phyloP scores from a whole-genome alignment of 2,329 filamentous ascomycete genomes.

The Aspergillus sp. region DNA sequence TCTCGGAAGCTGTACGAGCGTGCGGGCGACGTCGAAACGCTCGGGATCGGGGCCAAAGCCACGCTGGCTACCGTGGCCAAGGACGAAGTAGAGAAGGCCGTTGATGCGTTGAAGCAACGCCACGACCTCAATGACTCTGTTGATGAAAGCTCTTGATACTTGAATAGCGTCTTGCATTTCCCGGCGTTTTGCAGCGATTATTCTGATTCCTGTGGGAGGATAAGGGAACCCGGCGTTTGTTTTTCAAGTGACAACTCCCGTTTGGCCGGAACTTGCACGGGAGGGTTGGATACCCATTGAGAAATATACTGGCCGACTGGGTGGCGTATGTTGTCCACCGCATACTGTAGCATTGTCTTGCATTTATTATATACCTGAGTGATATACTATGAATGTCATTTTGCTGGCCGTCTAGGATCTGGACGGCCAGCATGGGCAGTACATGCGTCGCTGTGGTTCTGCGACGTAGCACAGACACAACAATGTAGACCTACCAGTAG shows the following conservation, averaged over 20 bases:
- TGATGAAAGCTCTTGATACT: slow-evolving; percentile 22
- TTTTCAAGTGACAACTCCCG: slow-evolving; percentile 1
- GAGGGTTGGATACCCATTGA: not conserved
- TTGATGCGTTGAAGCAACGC: slow-evolving; percentile 47
- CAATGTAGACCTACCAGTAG: too few species aligned
- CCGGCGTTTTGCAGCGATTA: slow-evolving; percentile 25
- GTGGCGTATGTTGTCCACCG: not conserved
- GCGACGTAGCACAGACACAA: not conserved
- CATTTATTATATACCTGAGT: slow-evolving; percentile 1
- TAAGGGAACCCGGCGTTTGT: slow-evolving; percentile 20
- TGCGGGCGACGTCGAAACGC: slow-evolving; percentile 56
- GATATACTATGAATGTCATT: not conserved
- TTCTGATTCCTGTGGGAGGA: slow-evolving; percentile 8
- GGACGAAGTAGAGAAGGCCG: slow-evolving; percentile 75
- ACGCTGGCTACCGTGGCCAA: slow-evolving; percentile 75
- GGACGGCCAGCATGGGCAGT: not conserved
- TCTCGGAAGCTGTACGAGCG: slow-evolving; percentile 83
- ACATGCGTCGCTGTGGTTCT: not conserved
- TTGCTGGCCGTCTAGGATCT: not conserved
- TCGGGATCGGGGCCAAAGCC: slow-evolving; percentile 67
- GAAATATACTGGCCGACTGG: not conserved
- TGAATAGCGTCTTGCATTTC: slow-evolving; percentile 19
- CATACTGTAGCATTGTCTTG: slow-evolving; percentile 1
- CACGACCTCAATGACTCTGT: slow-evolving; percentile 19
- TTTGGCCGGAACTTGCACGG: slow-evolving; percentile 1